These are phyloP conservation scores for Aspergillus quadrilineatus DNA, from an alignment of 2,329 filamentous ascomycete species.

Conservation along the genomic window DNA sequence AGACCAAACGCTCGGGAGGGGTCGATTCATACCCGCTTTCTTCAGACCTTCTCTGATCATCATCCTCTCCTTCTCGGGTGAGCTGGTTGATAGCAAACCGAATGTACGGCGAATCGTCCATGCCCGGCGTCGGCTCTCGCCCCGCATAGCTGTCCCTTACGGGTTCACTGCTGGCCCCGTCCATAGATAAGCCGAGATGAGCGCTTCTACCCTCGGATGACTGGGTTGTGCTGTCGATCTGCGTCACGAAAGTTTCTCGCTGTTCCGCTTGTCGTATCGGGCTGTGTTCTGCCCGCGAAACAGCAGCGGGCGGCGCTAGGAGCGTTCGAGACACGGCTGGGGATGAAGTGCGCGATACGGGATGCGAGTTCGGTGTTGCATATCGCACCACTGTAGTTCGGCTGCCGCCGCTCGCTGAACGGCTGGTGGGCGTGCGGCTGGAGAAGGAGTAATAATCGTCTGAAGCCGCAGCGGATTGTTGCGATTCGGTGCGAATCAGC, in stretches of 20 bases:
- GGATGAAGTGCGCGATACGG: conserved; percentile 31
- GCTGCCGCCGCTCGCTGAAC: conserved; percentile 32
- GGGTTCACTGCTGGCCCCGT: conserved; percentile 27
- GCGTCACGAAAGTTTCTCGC: conserved; percentile 18
- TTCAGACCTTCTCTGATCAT: conserved; percentile 54
- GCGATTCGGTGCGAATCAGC: conserved; percentile 43
- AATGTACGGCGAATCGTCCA: conserved; percentile 84
- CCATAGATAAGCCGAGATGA: conserved; percentile 24
- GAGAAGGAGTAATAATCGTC: conserved; percentile 53
- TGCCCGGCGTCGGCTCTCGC: conserved; percentile 65
- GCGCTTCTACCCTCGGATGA: conserved; percentile 26
- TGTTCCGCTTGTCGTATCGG: conserved; percentile 7
- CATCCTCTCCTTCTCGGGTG: conserved; percentile 68
- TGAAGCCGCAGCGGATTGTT: conserved; percentile 50
- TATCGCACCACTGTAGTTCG: conserved; percentile 43
- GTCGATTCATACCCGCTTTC: conserved; percentile 47
- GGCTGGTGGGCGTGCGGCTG: conserved; percentile 40
- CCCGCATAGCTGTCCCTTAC: conserved; percentile 31
- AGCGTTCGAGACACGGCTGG: conserved; percentile 29
- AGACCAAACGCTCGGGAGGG: conserved; percentile 52
- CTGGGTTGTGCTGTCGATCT: conserved; percentile 29
- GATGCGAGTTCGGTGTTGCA: conserved; percentile 45
- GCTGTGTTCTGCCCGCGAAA: conserved; percentile 14
- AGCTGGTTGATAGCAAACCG: conserved; percentile 86
- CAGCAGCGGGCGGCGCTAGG: conserved; percentile 23